phyloP scores from a whole-genome alignment of 306 rosid species.

The Casuarina equisetifolia region DNA sequence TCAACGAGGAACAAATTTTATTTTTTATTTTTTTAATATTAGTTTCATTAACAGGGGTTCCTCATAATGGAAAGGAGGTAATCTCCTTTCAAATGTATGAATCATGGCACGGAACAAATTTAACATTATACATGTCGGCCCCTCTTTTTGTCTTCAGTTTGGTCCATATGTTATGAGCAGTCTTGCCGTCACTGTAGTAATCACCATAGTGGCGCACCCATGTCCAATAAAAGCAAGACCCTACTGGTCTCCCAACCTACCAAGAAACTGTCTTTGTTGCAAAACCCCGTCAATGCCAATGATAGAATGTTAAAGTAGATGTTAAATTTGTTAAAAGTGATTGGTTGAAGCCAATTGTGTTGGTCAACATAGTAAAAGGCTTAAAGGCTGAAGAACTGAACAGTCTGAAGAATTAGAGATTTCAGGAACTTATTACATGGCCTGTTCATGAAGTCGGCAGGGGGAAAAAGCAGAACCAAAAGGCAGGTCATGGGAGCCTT shows the following conservation, averaged over 20 bases:
- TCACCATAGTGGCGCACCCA: neutral
- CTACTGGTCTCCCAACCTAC: neutral
- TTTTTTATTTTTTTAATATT: no score
- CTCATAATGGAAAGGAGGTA: no score
- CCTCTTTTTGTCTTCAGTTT: neutral
- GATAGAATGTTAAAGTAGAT: neutral
- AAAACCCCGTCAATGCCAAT: neutral
- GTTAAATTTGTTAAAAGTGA: neutral
- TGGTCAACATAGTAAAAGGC: neutral
- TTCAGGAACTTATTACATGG: neutral
- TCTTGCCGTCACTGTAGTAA: neutral
- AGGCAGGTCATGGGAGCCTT: neutral
- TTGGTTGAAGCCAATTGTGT: no score
- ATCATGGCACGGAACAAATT: no score
- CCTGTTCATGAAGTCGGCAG: neutral
- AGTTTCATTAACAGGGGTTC: no score
- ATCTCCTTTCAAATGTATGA: no score
- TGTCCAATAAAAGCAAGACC: neutral
- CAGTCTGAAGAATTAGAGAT: neutral
- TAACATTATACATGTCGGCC: neutral
- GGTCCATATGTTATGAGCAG: neutral
- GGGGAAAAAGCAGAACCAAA: neutral
- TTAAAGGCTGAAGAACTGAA: neutral
- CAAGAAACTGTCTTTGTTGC: neutral
- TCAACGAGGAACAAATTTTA: no score